Evolutionary conservation across 2,329 filamentous ascomycete genomes (phyloP), one percentile per base, ranked within the genome.

Genomic region (Coniochaeta pulveracea): DNA sequence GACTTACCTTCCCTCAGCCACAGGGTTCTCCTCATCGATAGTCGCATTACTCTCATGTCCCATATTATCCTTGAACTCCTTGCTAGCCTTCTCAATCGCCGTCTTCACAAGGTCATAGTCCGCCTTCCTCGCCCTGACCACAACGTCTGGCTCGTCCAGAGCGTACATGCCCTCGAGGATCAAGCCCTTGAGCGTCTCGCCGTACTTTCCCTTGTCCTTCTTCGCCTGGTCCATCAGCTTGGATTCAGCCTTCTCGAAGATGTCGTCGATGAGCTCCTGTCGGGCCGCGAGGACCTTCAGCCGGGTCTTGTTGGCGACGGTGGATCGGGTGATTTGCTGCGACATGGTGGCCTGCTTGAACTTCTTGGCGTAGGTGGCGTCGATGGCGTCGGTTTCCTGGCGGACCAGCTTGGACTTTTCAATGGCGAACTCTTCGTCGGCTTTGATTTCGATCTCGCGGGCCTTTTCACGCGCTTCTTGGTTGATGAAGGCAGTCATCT

Each of bases 401-500:
- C 85, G 89, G 49, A 96, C 91, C 33, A 98, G 84, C 71, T 94
- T 95, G 51, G 88, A 91, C 67, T 98, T 98, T 59, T 98, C 91
- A 57, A 95, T 96, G 56, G 85, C 84, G 63, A 96, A 96, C 63
- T 98, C 91, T 62, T 96, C 86, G 67, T 96, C 88, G 60, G 91
- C 91, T 66, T 96, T 96, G 66, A 96, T 81, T 55, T 91, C 77
- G 61, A 98, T 96, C 64, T 98, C 91, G 56, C 83, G 83, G 50
- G 86, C 86, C 65, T 98, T 98, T 59, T 98, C 91, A 53, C 82
- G 75, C 38, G 91, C 91, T 68, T 98, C 91, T 66, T 96, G 91
- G 61, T 86, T 85, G 77, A 98, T 98, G 76, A 98, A 98, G 56
- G 88, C 89, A 39, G 91, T 96, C 91, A 98, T 98, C 76, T 98